These are phyloP conservation scores for Pestalotiopsis fici DNA, from an alignment of 2,329 filamentous ascomycete genomes.

Conservation along the genomic window DNA sequence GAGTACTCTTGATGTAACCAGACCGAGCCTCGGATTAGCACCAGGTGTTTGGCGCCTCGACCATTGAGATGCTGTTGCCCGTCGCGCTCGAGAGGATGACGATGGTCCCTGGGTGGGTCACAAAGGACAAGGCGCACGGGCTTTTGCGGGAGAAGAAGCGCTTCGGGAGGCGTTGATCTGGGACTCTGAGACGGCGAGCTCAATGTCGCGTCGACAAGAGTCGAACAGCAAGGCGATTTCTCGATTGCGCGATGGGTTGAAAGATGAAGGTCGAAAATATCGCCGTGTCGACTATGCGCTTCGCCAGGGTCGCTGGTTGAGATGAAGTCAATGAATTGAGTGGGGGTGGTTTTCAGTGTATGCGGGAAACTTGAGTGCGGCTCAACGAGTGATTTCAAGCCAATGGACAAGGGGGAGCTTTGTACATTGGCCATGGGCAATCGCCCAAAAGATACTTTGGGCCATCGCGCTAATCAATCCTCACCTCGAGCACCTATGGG, in stretches of 20 bases:
- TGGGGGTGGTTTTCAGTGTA: background rate
- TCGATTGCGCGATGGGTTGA: background rate
- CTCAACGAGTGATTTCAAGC: constrained; percentile 8
- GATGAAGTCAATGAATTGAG: constrained; percentile 1
- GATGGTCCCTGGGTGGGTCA: background rate
- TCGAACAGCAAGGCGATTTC: background rate
- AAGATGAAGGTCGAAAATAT: background rate
- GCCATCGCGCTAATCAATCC: background rate
- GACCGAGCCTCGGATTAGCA: background rate
- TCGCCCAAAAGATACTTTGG: background rate
- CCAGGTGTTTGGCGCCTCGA: background rate
- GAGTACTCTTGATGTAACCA: background rate
- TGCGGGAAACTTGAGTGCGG: constrained; percentile 3
- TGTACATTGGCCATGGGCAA: background rate
- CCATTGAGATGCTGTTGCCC: background rate
- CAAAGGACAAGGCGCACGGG: background rate
- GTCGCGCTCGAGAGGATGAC: background rate
- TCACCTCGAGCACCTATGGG: background rate
- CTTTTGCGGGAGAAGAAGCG: background rate
- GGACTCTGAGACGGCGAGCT: background rate
- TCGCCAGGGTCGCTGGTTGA: background rate
- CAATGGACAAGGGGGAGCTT: background rate
- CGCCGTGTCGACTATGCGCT: background rate
- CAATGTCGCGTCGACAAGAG: background rate
- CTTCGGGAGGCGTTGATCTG: background rate